A percentile compares a stretch with the other conserved stretches of the same genome.
phyloP scores from a whole-genome alignment of 2,329 filamentous ascomycete genomes.

The Metarhizium anisopliae region DNA sequence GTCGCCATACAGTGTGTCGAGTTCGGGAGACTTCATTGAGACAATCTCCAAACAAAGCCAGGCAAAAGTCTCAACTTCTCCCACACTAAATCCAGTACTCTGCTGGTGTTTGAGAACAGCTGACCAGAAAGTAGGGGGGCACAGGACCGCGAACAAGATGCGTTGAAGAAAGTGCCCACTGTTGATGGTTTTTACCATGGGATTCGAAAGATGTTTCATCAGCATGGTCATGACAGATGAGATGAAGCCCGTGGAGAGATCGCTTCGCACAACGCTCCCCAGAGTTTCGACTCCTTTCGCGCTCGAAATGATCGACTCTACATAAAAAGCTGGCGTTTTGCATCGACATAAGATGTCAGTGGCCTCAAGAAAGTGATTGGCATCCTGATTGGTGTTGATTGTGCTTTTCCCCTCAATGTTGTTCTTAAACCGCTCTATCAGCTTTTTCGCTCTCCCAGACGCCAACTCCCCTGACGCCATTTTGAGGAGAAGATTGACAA shows the following conservation, averaged over 20 bases:
- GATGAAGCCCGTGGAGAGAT: conserved; percentile 1
- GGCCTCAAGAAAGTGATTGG: conserved; percentile 10
- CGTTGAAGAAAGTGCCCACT: conserved; percentile 7
- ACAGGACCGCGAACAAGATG: conserved; percentile 6
- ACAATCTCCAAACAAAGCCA: conserved; percentile 11
- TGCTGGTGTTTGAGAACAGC: conserved; percentile 1
- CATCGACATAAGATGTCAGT: conserved; percentile 4
- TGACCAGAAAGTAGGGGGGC: conserved; percentile 9
- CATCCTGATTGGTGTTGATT: conserved; percentile 7
- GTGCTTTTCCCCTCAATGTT: conserved; percentile 5
- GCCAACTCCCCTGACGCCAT: not conserved
- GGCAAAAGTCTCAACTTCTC: conserved; percentile 7
- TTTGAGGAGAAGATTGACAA: not conserved
- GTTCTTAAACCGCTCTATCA: conserved; percentile 4
- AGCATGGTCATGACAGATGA: not conserved
- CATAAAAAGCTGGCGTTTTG: conserved; percentile 4
- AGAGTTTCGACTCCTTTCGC: conserved; percentile 5
- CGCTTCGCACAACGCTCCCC: conserved; percentile 6
- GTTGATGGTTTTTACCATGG: conserved; percentile 5
- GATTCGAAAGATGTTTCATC: not conserved
- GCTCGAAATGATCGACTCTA: conserved; percentile 7
- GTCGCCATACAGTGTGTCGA: not conserved
- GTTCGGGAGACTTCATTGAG: not conserved
- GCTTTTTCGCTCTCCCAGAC: not conserved
- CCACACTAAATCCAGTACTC: not conserved